Evolutionary conservation across 2,329 filamentous ascomycete genomes (phyloP), one percentile per base, ranked within the genome.

Genomic region (Claviceps spartinae): DNA sequence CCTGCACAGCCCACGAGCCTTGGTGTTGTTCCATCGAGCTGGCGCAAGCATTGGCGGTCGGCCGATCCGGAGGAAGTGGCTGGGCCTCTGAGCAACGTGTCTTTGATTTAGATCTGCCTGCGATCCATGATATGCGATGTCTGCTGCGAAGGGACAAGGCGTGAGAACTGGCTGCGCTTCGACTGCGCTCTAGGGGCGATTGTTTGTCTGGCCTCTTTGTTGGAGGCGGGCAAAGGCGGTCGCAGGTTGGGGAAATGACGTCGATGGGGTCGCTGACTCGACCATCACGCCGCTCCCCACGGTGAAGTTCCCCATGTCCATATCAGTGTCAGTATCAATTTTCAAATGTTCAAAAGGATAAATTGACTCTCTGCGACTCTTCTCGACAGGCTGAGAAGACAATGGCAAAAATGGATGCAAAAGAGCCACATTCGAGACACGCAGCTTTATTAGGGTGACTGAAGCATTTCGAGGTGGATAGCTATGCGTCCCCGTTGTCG

Each of bases 1-100:
- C 63, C 60, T 75, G 70, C 54, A 72, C 67, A 56, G 63, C 69
- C 71, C 73, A 75, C 49, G 69, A 60, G 56, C 67, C 60, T 45
- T 71, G 63, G 52, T 66, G 64, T 63, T 71, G 67, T 62, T 78
- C 75, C 76, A 79, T 79, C 56, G 49, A 37, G 43, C 47, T 52
- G 36, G 44, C 42, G 49, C 45, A 30, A 48, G 55, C 50, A 54
- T 52, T 47, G 52, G 55, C 41, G 47, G 49, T 36, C 54, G 54
- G 18, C 22, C 53, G 54, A 52, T 53, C 3, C 30, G 46, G 54
- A 52, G 43, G 51, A 51, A 30, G 38, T 42, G 50, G n/a, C 44
- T 24, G 24, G 24, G 24, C 30, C 9, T 34, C 30, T 34, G 30
- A 34, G 18, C 13, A 11, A 26, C 14, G 36, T 20, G 47, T 20